phyloP scores from a whole-genome alignment of 1,284 basidiomycete genomes.

The Sphaerobolus stellatus region DNA sequence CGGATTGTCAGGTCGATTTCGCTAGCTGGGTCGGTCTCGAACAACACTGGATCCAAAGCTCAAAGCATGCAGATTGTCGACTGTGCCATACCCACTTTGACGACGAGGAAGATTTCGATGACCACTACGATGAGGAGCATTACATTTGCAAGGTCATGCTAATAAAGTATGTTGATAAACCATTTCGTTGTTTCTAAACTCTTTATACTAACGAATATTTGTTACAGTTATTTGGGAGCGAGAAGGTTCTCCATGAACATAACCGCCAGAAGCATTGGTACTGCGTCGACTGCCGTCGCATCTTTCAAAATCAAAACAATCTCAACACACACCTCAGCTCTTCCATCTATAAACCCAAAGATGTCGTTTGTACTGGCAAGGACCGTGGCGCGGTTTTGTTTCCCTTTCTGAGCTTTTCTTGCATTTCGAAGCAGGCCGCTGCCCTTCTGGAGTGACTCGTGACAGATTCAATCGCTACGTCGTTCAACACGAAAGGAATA shows the following conservation, averaged over 20 bases:
- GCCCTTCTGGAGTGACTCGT: constrained; percentile 33
- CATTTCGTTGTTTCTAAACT: constrained; percentile 2
- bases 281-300: constrained; percentile 43
- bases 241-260: constrained; percentile 44
- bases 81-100: constrained; percentile 40
- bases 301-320: constrained; percentile 34
- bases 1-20: constrained; percentile 38
- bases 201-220: constrained; percentile 7
- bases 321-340: constrained; percentile 36
- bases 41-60: constrained; percentile 42
- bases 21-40: constrained; percentile 23
- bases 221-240: constrained; percentile 33
- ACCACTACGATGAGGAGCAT: constrained; percentile 3
- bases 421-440: constrained; percentile 47
- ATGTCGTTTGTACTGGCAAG: constrained; percentile 39
- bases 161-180: neutral
- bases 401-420: constrained; percentile 44
- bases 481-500: constrained; percentile 32
- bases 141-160: too few species aligned
- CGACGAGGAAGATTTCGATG: constrained; percentile 11
- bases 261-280: constrained; percentile 49
- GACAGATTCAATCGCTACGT: constrained; percentile 33
- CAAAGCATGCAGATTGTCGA: constrained; percentile 43
- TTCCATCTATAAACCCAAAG: constrained; percentile 36
- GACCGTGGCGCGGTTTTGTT: constrained; percentile 40